Evolutionary conservation across 1,284 basidiomycete genomes (phyloP).

Genomic region (Austropuccinia psidii): DNA sequence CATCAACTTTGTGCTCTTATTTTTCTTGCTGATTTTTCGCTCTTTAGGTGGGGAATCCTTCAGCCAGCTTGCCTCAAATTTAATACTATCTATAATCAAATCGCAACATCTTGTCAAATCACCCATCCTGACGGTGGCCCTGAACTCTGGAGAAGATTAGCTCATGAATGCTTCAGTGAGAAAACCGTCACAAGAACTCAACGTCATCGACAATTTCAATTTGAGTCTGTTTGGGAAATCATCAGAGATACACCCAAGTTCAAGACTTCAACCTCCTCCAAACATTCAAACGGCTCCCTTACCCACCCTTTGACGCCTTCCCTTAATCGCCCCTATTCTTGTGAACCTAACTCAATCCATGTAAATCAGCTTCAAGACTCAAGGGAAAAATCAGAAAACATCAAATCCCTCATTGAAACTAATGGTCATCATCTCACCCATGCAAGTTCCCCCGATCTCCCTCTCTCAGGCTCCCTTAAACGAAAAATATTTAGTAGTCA

Average conservation of each 20-base stretch:
- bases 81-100: conserved; percentile 6
- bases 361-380: not conserved
- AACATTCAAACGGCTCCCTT: not conserved
- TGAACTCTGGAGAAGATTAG: conserved; percentile 3
- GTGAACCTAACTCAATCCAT: not conserved
- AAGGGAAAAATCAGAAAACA: not conserved
- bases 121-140: not conserved
- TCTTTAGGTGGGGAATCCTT: conserved; percentile 9
- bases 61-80: conserved; percentile 14
- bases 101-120: not conserved
- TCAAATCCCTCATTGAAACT: not conserved
- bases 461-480: not conserved
- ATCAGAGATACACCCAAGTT: conserved; percentile 7
- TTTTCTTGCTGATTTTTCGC: not conserved
- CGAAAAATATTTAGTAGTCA: not conserved
- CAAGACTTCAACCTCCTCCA: not conserved
- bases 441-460: not conserved
- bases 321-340: not conserved
- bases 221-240: conserved; percentile 13
- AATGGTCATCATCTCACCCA: not conserved
- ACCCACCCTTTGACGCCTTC: not conserved
- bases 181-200: conserved; percentile 20
- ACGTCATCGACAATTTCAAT: conserved; percentile 20
- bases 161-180: conserved; percentile 18
- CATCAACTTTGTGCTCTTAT: not conserved